A percentile compares a stretch with the other conserved stretches of the same genome.
These are phyloP conservation scores for Coriaria nepalensis DNA, from an alignment of 306 rosid species.

Conservation along the genomic window DNA sequence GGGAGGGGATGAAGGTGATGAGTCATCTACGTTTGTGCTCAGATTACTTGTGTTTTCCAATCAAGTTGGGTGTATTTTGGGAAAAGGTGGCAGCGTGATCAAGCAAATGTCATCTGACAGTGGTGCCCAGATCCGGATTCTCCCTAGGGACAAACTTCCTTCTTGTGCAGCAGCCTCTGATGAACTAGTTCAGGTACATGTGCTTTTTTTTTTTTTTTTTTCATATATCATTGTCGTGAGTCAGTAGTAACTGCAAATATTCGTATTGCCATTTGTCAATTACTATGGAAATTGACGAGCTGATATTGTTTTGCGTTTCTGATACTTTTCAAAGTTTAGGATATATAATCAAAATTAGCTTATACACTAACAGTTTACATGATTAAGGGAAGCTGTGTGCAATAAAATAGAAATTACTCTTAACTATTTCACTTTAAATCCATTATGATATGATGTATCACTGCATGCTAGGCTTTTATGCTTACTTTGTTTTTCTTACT, in stretches of 20 bases:
- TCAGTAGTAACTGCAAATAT: background rate
- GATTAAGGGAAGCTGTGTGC: no score
- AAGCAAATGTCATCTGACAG: slow-evolving; percentile 80
- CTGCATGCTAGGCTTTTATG: no score
- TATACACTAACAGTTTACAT: no score
- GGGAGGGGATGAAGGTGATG: slow-evolving; percentile 35
- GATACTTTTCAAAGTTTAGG: no score
- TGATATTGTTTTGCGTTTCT: no score
- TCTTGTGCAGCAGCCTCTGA: slow-evolving; percentile 41
- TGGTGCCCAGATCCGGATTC: slow-evolving; percentile 78
- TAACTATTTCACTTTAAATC: no score
- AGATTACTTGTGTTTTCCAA: slow-evolving; percentile 60
- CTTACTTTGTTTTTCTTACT: no score
- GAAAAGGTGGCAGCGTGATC: slow-evolving; percentile 85
- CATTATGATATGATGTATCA: no score
- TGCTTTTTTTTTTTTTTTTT: background rate
- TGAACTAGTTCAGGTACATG: slow-evolving; percentile 81
- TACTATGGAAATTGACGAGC: no score
- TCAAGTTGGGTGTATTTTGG: slow-evolving; percentile 85
- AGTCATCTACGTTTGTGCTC: slow-evolving; percentile 27
- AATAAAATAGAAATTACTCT: no score
- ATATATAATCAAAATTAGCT: background rate
- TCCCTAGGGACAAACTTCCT: slow-evolving; percentile 80
- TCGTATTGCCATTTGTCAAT: background rate
- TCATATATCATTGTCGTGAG: background rate